Conservation (phyloP, 257 asterid genomes). For the Paraleonurus japonicus region DNA sequence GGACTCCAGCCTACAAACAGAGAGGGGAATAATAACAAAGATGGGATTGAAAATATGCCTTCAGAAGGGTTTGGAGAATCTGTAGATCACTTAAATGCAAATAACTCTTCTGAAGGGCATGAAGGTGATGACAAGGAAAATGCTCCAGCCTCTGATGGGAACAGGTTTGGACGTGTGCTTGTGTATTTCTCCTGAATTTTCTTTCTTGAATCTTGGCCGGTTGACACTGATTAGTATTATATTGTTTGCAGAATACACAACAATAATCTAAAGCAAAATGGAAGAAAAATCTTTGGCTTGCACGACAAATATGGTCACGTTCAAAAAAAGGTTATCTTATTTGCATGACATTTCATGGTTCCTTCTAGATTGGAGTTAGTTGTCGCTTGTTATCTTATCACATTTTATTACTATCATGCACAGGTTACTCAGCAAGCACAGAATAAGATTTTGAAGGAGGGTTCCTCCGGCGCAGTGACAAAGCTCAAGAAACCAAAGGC, state of each 20-base stretch:
- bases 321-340: slow-evolving; percentile 45
- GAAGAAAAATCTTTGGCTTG: slow-evolving; percentile 47
- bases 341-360: not conserved
- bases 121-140: slow-evolving; percentile 79
- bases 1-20: slow-evolving; percentile 14
- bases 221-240: slow-evolving; percentile 17
- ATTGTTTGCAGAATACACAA: slow-evolving; percentile 44
- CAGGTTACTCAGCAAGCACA: slow-evolving; percentile 47
- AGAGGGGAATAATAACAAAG: slow-evolving; percentile 27
- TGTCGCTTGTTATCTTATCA: slow-evolving; percentile 9
- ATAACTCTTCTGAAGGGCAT: slow-evolving; percentile 24
- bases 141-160: slow-evolving; percentile 54
- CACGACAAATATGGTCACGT: slow-evolving; percentile 35
- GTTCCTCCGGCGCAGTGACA: slow-evolving; percentile 33
- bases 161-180: slow-evolving; percentile 47
- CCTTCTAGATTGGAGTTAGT: not conserved
- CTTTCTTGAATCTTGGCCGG: slow-evolving; percentile 8
- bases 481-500: slow-evolving; percentile 76
- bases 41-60: slow-evolving; percentile 22
- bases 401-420: not conserved
- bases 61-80: slow-evolving; percentile 20
- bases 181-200: not conserved
- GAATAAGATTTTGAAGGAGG: slow-evolving; percentile 45
- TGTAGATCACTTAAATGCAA: slow-evolving; percentile 6
- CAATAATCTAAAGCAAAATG: slow-evolving; percentile 34